Percentiles rank a stretch among this genome's conserved stretches.
Evolutionary conservation across 768 basidiomycete species (phyloP).

Genomic region (Fomitopsis pulvina): DNA sequence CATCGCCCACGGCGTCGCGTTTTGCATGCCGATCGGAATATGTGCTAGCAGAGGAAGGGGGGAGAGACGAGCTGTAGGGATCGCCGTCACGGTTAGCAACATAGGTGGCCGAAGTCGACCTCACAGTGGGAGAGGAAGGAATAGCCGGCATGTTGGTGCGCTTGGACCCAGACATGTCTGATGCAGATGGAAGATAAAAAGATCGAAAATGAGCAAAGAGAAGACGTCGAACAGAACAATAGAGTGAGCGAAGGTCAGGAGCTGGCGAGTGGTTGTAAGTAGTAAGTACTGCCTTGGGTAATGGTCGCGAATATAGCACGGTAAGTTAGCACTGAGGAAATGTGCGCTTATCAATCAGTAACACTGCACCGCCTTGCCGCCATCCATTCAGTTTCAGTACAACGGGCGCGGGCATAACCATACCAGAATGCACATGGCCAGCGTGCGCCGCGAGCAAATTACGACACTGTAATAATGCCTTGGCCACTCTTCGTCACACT

Average conservation of each 20-base stretch:
- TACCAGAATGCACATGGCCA: constrained; percentile 27
- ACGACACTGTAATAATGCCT: constrained; percentile 84
- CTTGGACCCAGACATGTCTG: constrained; percentile 59
- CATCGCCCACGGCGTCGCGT: constrained; percentile 50
- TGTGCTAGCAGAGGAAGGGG: constrained; percentile 9
- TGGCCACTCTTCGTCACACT: constrained; percentile 78
- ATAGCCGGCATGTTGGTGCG: constrained; percentile 60
- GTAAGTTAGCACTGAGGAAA: neutral
- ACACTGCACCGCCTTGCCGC: neutral
- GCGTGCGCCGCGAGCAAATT: constrained; percentile 77
- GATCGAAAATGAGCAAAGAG: neutral
- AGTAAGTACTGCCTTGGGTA: constrained; percentile 1
- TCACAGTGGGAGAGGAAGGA: constrained; percentile 30
- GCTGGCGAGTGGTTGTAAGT: too few species aligned
- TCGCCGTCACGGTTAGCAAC: constrained; percentile 66
- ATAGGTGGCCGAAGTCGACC: constrained; percentile 56
- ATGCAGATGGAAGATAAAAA: too few species aligned
- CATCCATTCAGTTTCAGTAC: too few species aligned
- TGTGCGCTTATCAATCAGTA: neutral
- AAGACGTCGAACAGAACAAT: neutral
- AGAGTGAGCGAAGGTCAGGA: neutral
- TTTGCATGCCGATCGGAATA: constrained; percentile 41
- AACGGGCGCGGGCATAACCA: neutral
- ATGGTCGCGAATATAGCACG: neutral
- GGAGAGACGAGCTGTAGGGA: constrained; percentile 32